These are phyloP conservation scores for Zychaea mexicana DNA, from an alignment of 371 early-diverging fungal genomes.

Conservation along the genomic window DNA sequence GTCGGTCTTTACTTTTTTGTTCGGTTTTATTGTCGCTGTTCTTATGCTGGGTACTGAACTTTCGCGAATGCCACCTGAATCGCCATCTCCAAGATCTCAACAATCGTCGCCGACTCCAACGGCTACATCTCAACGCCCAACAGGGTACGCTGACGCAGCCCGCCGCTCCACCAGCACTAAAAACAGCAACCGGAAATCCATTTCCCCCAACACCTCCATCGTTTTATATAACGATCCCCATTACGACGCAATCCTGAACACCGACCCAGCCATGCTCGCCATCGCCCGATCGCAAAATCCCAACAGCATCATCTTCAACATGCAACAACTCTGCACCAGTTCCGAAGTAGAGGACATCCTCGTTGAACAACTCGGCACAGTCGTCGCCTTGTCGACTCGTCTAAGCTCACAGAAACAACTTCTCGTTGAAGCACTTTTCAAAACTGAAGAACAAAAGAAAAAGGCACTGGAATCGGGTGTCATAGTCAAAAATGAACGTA, in stretches of 20 bases:
- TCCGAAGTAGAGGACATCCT: not conserved
- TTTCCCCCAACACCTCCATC: not conserved
- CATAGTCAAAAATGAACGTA: not conserved
- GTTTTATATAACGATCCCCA: not conserved
- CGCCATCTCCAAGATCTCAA: not conserved
- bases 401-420: not conserved
- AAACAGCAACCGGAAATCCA: not conserved
- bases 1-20: no score
- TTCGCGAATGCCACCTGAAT: not conserved
- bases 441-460: not conserved
- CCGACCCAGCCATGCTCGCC: constrained; percentile 1
- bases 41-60: no score
- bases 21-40: no score
- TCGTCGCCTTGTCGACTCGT: not conserved
- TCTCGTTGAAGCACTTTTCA: not conserved
- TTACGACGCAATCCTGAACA: not conserved
- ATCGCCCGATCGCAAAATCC: not conserved
- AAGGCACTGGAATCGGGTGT: not conserved
- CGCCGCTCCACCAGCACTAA: not conserved
- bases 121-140: not conserved
- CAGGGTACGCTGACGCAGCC: not conserved
- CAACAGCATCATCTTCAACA: not conserved
- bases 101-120: not conserved
- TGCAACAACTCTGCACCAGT: not conserved
- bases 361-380: not conserved